These are phyloP conservation scores for Prunus mume DNA, from an alignment of 306 rosid species.

Conservation along the genomic window DNA sequence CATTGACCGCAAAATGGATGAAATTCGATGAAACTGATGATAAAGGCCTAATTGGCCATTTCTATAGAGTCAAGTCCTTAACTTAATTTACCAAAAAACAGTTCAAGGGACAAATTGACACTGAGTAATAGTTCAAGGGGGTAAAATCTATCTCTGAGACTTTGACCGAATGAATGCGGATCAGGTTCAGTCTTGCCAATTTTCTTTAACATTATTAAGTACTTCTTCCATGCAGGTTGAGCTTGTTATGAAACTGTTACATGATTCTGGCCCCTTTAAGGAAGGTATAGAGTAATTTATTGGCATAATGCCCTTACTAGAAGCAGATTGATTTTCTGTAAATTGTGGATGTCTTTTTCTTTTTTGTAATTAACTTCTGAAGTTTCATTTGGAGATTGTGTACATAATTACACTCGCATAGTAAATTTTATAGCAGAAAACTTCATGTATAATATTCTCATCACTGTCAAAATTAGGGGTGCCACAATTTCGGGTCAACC, in stretches of 20 bases:
- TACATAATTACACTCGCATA: background rate
- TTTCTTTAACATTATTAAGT: background rate
- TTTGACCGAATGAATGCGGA: too few relatives aligned
- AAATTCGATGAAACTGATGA: too few relatives aligned
- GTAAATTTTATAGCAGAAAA: background rate
- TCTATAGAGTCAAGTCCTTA: too few relatives aligned
- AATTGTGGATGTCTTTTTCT: background rate
- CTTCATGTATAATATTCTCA: too few relatives aligned
- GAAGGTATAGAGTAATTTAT: slow-evolving; percentile 39
- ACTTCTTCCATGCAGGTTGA: slow-evolving; percentile 49
- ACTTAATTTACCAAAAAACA: too few relatives aligned
- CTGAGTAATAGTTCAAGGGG: too few relatives aligned
- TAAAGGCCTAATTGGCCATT: too few relatives aligned
- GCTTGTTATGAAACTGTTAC: slow-evolving; percentile 64
- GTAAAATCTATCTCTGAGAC: too few relatives aligned
- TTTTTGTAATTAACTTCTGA: background rate
- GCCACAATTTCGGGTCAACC: too few relatives aligned
- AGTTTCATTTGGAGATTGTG: background rate
- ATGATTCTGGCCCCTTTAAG: slow-evolving; percentile 85
- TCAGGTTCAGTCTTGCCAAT: background rate
- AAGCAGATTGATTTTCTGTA: background rate
- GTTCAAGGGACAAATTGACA: too few relatives aligned
- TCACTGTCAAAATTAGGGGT: too few relatives aligned
- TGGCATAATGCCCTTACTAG: background rate
- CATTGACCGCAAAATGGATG: too few relatives aligned